Base-by-base conservation (phyloP, 495 filamentous ascomycete species). In the Lepraria neglecta region DNA sequence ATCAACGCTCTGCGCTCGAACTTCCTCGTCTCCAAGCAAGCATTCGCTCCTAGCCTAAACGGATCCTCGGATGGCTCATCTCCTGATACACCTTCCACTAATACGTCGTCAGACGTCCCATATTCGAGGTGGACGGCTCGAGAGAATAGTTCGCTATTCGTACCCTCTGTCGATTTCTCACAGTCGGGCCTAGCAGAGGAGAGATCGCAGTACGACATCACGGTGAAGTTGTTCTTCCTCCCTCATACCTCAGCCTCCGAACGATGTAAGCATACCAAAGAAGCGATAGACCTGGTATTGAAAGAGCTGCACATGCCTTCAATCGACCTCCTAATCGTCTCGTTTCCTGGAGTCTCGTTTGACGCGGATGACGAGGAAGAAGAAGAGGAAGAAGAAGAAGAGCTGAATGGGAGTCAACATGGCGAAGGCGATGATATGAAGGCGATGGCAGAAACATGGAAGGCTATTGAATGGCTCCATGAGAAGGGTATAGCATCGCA, bases 261-360 rank as follows among this genome's bases (percentile, higher is more conserved):
- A 57, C 80, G 91, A 60, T 77, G 77, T 62, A 74, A 75, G 59
- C 84, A 95, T 72, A 87, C 87, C 17, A 71, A 78, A 44, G 87
- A 94, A 68, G 92, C 92, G 1, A 80, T 95, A 67, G 79, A 83
- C 63, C 72, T 92, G 6, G 91, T 97, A 28, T 77, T 86, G 65
- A 86, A 84, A 69, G 88, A 94, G 64, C 76, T 99, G 59, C 79
- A 84, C 55, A 84, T 90, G 33, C 71, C 80, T 3, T 82, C 82
- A 50, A 84, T 99, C 61, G 90, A 97, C 74, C 81, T 99, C 24
- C 79, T 97, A 47, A 94, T 97, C 65, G 84, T 92, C 17, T 95
- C 90, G 3, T 96, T 97, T 69, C 95, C 94, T 0, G 89, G 90
- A 44, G 87, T 99, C 69, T 85, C 89, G 15, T 97, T 97, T 64